A percentile compares a stretch with the other conserved stretches of the same genome.
These are phyloP conservation scores for Eucalyptus marginata DNA, from an alignment of 345 rosid genomes.

Conservation along the genomic window DNA sequence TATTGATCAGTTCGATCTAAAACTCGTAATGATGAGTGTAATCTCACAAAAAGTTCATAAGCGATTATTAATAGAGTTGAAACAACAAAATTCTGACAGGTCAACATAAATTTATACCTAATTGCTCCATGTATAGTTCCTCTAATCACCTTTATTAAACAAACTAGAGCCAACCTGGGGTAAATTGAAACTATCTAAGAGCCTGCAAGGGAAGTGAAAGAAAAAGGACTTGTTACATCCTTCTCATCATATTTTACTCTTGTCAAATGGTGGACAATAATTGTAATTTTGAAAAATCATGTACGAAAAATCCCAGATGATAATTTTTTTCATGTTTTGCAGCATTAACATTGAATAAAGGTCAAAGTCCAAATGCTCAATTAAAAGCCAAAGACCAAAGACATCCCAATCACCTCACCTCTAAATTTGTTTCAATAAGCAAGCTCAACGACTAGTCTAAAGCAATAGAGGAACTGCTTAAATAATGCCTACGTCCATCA, in stretches of 20 bases:
- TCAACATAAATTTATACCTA: background rate
- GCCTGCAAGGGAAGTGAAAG: background rate
- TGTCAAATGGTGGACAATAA: background rate
- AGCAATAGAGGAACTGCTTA: background rate
- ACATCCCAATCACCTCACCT: background rate
- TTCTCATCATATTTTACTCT: background rate
- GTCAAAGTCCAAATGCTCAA: background rate
- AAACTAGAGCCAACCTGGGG: background rate
- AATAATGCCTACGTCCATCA: background rate
- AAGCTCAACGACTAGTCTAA: background rate
- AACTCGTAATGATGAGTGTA: background rate
- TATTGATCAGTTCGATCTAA: background rate
- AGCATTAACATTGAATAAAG: background rate
- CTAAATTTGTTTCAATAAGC: background rate
- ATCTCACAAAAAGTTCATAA: background rate
- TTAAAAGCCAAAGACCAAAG: background rate
- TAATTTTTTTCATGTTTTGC: background rate
- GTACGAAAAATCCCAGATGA: background rate
- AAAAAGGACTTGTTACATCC: background rate
- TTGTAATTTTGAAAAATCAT: background rate
- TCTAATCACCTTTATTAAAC: background rate
- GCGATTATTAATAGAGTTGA: background rate
- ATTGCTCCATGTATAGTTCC: background rate
- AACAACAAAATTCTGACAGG: background rate
- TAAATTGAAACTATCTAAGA: background rate